Evolutionary conservation across 768 basidiomycete species (phyloP).

Genomic region (Gloeophyllum trabeum): DNA sequence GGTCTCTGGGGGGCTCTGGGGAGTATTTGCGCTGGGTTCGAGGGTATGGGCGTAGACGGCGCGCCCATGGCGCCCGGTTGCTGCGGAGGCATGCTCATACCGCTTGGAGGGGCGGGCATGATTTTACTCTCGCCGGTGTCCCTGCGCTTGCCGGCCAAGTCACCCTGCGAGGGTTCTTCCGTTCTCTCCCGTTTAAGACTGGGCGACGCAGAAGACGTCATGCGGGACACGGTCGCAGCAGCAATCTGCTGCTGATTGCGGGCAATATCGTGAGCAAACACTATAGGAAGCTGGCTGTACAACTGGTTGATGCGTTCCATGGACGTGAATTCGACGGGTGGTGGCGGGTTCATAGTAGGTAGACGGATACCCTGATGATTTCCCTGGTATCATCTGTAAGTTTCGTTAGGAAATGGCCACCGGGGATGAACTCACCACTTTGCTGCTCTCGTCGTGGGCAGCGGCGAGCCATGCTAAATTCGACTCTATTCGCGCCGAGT

Average conservation of each 20-base stretch:
- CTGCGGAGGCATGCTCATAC: neutral
- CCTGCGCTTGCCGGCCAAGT: neutral
- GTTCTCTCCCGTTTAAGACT: neutral
- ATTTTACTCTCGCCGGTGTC: neutral
- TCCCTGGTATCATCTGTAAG: too few species aligned
- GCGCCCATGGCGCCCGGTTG: too few species aligned
- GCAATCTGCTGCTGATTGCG: constrained; percentile 11
- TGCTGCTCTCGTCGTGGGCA: constrained; percentile 39
- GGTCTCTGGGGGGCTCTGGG: too few species aligned
- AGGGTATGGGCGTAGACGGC: too few species aligned
- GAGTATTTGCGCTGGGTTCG: too few species aligned
- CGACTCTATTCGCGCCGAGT: constrained; percentile 47
- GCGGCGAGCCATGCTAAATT: constrained; percentile 66
- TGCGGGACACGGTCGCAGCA: neutral
- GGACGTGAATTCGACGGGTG: constrained; percentile 36
- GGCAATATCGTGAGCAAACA: constrained; percentile 55
- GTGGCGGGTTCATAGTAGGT: constrained; percentile 47
- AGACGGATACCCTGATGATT: constrained; percentile 30
- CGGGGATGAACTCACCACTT: neutral
- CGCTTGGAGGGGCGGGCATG: neutral
- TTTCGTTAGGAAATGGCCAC: too few species aligned
- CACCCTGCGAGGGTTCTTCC: constrained; percentile 1
- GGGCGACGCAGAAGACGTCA: neutral
- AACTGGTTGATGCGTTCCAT: constrained; percentile 54
- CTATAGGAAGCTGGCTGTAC: constrained; percentile 45